Evolutionary conservation across 2,329 filamentous ascomycete genomes (phyloP), one percentile per base, ranked within the genome.

Genomic region (Dryadomyces quercus-mongolicae): DNA sequence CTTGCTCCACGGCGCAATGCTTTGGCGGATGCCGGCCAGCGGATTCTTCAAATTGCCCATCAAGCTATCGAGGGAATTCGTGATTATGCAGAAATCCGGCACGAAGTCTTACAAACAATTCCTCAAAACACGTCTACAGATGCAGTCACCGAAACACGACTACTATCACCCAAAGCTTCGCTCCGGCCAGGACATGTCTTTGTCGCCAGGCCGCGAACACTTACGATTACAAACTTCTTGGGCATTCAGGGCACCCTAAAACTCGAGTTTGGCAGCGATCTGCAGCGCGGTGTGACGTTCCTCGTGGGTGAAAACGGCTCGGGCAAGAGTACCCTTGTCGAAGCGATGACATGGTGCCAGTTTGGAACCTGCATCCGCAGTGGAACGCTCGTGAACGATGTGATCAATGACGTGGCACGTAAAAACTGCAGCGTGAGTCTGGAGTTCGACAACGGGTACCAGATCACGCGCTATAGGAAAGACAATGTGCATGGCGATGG

Each of bases 321-420:
- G 1, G 65, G 65, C 6, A 67, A 67, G 55, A 66, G 64, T 57
- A 66, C 64, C 1, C 40, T 68, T 2, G 58, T 67, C 18, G 66
- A 68, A 54, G 66, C 66, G 16, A 62, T 67, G 21, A 61, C 62
- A 3, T 68, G 66, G 66, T 67, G 64, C 55, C 65, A 66, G 46
- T 68, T 67, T 52, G 66, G 66, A 1, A 60, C 58, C 9, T 66
- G 65, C 46, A 59, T 67, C 21, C 63, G 66, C 18, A 58, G 53
- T 38, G 64, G 64, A 1, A 53, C 66, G 8, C 57, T 52, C 8
- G 64, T 60, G 15, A 60, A 62, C 9, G 65, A 67, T 49, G 64
- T 66, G 2, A 58, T 68, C 46, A 68, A 68, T 51, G 66, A 68
- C 52, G 51, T 57, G n/a, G 52, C 53, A 13, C 57, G 60, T 21